These are phyloP conservation scores for Pseudogymnoascus verrucosus DNA, from an alignment of 2,329 filamentous ascomycete species.

Conservation along the genomic window DNA sequence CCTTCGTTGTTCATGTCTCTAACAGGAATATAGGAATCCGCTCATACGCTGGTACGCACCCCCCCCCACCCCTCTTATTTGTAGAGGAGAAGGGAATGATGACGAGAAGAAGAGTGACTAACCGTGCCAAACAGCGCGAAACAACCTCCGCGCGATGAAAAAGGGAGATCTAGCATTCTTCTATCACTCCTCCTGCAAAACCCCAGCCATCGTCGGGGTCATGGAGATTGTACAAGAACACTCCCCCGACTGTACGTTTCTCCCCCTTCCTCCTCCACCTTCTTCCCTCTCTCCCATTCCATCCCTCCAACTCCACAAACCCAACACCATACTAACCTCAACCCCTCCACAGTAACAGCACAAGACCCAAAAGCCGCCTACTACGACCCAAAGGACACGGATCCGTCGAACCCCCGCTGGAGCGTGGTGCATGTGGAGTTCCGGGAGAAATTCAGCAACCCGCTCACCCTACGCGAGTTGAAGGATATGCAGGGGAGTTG, in stretches of 20 bases:
- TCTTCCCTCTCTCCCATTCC: too few relatives aligned
- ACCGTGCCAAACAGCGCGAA: slow-evolving; percentile 52
- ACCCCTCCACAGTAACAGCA: slow-evolving; percentile 47
- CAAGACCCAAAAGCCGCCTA: slow-evolving; percentile 69
- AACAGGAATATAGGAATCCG: slow-evolving; percentile 34
- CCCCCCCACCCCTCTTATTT: background rate
- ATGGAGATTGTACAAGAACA: slow-evolving; percentile 87
- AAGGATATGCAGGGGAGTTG: slow-evolving; percentile 30
- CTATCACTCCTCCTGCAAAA: slow-evolving; percentile 91
- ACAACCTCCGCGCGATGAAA: slow-evolving; percentile 87
- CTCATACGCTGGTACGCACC: slow-evolving; percentile 37
- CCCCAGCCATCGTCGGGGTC: slow-evolving; percentile 75
- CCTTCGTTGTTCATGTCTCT: too few relatives aligned
- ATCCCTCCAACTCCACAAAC: too few relatives aligned
- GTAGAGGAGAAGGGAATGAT: slow-evolving; percentile 15
- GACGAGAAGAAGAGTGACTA: slow-evolving; percentile 15
- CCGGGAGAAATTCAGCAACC: slow-evolving; percentile 67
- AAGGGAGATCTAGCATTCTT: slow-evolving; percentile 90
- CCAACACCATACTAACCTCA: background rate
- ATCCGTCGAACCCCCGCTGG: slow-evolving; percentile 65
- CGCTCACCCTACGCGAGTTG: slow-evolving; percentile 64
- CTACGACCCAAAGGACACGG: slow-evolving; percentile 68
- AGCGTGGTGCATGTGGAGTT: slow-evolving; percentile 84
- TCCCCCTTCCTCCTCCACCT: background rate
- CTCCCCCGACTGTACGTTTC: slow-evolving; percentile 60